Evolutionary conservation across 139 green algal species (phyloP).

Genomic region (Penium margaritaceum): DNA sequence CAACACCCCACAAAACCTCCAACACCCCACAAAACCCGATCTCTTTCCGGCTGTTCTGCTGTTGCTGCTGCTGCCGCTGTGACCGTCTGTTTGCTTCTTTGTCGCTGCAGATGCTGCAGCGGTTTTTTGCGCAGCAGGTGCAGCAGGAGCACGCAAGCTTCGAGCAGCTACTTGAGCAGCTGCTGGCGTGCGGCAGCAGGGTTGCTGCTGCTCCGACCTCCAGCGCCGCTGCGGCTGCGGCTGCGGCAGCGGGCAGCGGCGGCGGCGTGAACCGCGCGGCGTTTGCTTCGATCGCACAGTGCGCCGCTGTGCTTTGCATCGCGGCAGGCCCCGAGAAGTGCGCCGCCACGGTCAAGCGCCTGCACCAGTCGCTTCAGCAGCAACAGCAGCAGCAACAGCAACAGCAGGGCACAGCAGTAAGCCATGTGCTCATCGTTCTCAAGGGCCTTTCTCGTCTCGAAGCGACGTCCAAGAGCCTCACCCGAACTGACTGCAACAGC

Average conservation of each 20-base stretch:
- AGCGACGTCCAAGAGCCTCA: no score
- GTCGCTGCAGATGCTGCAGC: slow-evolving; percentile 62
- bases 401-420: no score
- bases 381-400: no score
- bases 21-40: no score
- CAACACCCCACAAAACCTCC: no score
- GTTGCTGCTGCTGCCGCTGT: no score
- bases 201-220: not conserved
- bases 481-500: no score
- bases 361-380: slow-evolving; percentile 15
- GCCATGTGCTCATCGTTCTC: no score
- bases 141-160: slow-evolving; percentile 37
- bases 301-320: slow-evolving; percentile 65
- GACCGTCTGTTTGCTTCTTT: no score
- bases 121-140: slow-evolving; percentile 66
- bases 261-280: not conserved
- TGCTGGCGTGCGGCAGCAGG: slow-evolving; percentile 46
- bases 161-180: slow-evolving; percentile 56
- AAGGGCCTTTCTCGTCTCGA: no score
- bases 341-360: slow-evolving; percentile 12
- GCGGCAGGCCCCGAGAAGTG: slow-evolving; percentile 43
- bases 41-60: no score
- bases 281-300: slow-evolving; percentile 59
- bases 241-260: not conserved
- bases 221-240: not conserved